Conservation (phyloP, 1,284 basidiomycete genomes). For the Lignosus rhinocerotis region DNA sequence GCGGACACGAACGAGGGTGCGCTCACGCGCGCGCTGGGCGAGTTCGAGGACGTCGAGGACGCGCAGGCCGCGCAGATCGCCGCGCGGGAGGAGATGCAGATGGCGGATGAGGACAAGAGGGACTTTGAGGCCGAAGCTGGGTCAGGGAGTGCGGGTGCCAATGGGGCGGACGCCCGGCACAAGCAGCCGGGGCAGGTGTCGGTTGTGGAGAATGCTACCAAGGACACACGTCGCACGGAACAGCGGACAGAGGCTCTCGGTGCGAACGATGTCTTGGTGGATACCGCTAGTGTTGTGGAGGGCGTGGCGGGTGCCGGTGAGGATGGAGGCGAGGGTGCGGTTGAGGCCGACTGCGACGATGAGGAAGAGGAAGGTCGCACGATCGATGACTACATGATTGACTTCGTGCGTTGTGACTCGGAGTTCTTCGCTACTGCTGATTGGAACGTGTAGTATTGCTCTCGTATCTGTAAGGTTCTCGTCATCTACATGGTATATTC, state of each 20-base stretch:
- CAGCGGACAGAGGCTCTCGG: no score
- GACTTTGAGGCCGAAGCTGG: slow-evolving; percentile 63
- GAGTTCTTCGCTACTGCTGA: slow-evolving; percentile 66
- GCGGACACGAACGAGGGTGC: slow-evolving; percentile 45
- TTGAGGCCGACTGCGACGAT: slow-evolving; percentile 34
- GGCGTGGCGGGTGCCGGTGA: slow-evolving; percentile 22
- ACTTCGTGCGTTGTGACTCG: slow-evolving; percentile 72
- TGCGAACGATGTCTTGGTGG: no score
- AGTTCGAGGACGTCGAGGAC: slow-evolving; percentile 90
- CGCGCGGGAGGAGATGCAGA: slow-evolving; percentile 66
- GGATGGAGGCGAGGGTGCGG: slow-evolving; percentile 24
- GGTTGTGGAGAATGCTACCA: no score
- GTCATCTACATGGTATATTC: no score
- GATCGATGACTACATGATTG: slow-evolving; percentile 87
- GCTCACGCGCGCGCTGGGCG: slow-evolving; percentile 70
- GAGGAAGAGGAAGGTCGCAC: slow-evolving; percentile 66
- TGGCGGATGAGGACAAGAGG: slow-evolving; percentile 75
- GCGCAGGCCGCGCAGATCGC: slow-evolving; percentile 80
- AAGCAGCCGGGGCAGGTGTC: slow-evolving; percentile 24
- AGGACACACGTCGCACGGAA: no score
- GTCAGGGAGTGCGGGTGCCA: slow-evolving; percentile 37
- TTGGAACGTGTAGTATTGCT: slow-evolving; percentile 52
- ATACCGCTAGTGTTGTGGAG: slow-evolving; percentile 20
- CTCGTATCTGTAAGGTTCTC: no score
- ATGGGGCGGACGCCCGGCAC: slow-evolving; percentile 27